Percentiles rank a stretch among this genome's conserved stretches.
Conservation (phyloP, 805 yeast species). For the Tetrapisispora namnaoensis region DNA sequence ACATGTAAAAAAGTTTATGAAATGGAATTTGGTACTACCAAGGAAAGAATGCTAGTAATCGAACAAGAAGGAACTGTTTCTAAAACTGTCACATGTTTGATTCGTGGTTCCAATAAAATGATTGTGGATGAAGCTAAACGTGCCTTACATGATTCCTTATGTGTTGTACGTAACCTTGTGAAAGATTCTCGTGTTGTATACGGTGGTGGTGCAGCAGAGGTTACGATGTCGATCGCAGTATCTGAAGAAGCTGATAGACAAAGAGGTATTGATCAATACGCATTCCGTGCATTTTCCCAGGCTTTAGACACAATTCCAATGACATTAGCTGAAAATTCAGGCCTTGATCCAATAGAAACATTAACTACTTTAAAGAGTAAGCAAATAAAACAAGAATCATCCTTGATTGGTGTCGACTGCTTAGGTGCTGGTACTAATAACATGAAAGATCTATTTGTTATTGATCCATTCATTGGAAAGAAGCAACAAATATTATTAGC, state of each 20-base stretch:
- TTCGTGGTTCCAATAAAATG: constrained; percentile 96
- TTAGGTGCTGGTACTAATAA: constrained; percentile 79
- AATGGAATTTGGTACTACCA: constrained; percentile 90
- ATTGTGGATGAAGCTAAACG: constrained; percentile 94
- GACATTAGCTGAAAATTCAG: constrained; percentile 95
- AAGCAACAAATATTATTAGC: constrained; percentile 92
- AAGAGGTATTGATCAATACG: constrained; percentile 94
- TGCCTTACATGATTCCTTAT: constrained; percentile 90
- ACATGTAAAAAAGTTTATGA: constrained; percentile 78
- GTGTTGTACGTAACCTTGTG: constrained; percentile 93
- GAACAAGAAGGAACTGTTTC: constrained; percentile 74
- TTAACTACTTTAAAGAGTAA: constrained; percentile 73
- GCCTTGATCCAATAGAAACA: constrained; percentile 87
- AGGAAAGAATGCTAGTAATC: constrained; percentile 90
- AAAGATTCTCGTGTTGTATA: constrained; percentile 91
- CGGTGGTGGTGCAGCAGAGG: constrained; percentile 99
- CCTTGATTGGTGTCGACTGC: constrained; percentile 88
- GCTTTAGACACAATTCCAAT: constrained; percentile 90
- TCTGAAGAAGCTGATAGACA: constrained; percentile 86
- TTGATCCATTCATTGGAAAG: constrained; percentile 95
- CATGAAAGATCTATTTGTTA: constrained; percentile 89
- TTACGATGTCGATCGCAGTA: constrained; percentile 85
- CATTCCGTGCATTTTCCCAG: constrained; percentile 86
- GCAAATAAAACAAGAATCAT: constrained; percentile 63
- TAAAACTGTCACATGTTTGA: constrained; percentile 83